Evolutionary conservation across 2,329 filamentous ascomycete genomes (phyloP), one percentile per base, ranked within the genome.

Genomic region (Pyrenochaeta sp.): DNA sequence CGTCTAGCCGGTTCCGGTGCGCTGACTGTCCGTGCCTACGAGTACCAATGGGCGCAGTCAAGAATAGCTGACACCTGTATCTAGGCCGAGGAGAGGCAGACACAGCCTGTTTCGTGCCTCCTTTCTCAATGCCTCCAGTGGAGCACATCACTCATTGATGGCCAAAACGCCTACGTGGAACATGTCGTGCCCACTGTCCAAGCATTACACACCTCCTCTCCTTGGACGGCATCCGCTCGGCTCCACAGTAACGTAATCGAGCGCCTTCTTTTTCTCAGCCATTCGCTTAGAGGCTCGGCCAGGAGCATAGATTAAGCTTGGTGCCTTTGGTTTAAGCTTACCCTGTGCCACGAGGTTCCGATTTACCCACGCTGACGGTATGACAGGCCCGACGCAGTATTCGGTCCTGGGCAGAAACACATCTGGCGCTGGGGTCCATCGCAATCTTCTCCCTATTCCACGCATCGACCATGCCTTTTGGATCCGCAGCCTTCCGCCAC

Each of bases 251-350:
- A 70, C 69, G 64, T 68, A 68, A 71, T 69, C 56, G 45, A 51
- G 53, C 48, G 49, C 39, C 33, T 58, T 29, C 45, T 43, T 50
- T 56, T 58, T 53, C 51, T 64, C 60, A 67, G 66, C 60, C 56
- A 51, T 54, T 64, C 54, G 60, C 60, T 61, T 60, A 56, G 52
- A 40, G 12, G 46, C 62, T 67, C 54, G 62, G 64, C 61, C 56
- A 52, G 30, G 48, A 51, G 52, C 33, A 61, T 64, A 44, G 47
- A 63, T 67, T 64, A 68, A 68, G 68, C 68, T 64, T 68, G 66
- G 65, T 68, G 63, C 51, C 51, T 60, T 55, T 60, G 47, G 36
- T 64, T 72, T 71, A 72, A 74, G 70, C 69, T 74, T 74, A 75
- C 69, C 61, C 51, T 54, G 62, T 67, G 52, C 61, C 64, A 66